Base-by-base conservation (phyloP, 1,139 yeast species). In the Kodamaea derodonti region DNA sequence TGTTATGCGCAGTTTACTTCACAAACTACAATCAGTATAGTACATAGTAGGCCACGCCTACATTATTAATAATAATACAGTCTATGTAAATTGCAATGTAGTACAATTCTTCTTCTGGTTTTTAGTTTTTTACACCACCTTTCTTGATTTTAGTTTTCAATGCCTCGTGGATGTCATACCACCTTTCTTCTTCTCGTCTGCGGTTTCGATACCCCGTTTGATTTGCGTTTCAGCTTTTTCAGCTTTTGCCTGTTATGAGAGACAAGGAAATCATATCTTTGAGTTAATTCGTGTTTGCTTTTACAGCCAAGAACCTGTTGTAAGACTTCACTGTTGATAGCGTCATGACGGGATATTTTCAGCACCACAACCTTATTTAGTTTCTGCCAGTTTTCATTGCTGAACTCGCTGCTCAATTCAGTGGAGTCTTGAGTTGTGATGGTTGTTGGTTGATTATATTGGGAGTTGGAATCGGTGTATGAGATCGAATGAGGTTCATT, bases 331-430 rank as follows among this genome's bases (percentile, higher is more conserved):
- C 49, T 46, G 22, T 40, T 41, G 4, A 46, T 37, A 3, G 46
- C 48, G 12, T 46, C 50, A 8, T 30, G 20, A n/a, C 48, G 31
- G 9, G 33, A 24, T n/a, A 47, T 40, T 2, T 31, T 33, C 51
- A 47, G 51, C 10, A 35, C 17, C 7, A 46, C 39, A 9, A 47
- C 34, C 13, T 45, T 32, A 15, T 41, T 41, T 15, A 47, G 41
- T 27, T 37, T 43, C n/a, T 18, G 29, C 51, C 51, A 47, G 14
- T 32, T 37, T 10, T 30, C 31, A 9, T 28, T 20, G 17, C 14
- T 6, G 17, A 25, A 25, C 9, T 25, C 17, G 9, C n/a, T n/a
- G n/a, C n/a, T n/a, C n/a, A n/a, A 12, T 24, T 24, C 26, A n/a
- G 12, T 24, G 26, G 26, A 20, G 23, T 20, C 11, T 20, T 20